Conservation (phyloP, 768 basidiomycete genomes). For the Phylloporus sp. region DNA sequence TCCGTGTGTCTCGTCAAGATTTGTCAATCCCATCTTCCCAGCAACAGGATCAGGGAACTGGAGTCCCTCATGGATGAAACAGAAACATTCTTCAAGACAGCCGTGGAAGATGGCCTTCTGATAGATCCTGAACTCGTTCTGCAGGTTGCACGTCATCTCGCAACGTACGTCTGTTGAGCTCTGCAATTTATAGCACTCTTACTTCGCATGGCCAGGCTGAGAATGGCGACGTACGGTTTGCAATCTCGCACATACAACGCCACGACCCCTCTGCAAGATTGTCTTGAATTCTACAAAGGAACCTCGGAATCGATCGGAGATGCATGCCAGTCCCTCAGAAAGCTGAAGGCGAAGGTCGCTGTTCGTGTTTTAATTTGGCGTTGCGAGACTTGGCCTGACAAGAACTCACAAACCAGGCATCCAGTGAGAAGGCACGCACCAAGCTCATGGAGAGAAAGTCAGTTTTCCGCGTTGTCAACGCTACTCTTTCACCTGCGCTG, state of each 20-base stretch:
- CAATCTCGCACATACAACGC: background rate
- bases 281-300: background rate
- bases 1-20: background rate
- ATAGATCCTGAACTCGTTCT: background rate
- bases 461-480: background rate
- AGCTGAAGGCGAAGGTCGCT: background rate
- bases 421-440: background rate
- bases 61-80: conserved; percentile 1
- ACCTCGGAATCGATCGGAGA: background rate
- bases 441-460: background rate
- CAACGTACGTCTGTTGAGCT: background rate
- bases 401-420: background rate
- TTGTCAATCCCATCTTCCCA: conserved; percentile 3
- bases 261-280: background rate
- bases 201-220: background rate
- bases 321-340: background rate
- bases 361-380: background rate
- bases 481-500: background rate
- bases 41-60: conserved; percentile 4
- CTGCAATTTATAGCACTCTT: no score
- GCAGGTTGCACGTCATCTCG: background rate
- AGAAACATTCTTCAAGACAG: background rate
- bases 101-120: conserved; percentile 7
- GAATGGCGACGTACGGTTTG: background rate
- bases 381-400: background rate